A percentile compares a stretch with the other conserved stretches of the same genome.
phyloP scores from a whole-genome alignment of 441 rosid species.

The Corymbia citriodora region DNA sequence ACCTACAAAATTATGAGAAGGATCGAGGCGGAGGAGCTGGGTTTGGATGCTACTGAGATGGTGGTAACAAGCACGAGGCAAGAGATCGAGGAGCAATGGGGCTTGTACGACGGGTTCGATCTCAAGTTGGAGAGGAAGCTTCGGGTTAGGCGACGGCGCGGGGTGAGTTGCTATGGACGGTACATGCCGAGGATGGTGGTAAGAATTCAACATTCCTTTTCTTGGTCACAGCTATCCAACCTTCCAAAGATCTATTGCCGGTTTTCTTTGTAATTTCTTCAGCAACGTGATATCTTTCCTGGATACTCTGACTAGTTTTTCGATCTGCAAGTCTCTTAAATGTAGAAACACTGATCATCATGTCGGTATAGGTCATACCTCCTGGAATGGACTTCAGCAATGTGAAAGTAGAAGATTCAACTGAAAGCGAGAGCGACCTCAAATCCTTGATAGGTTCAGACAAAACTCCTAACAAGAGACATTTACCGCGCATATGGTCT shows the following conservation, averaged over 20 bases:
- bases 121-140: slow-evolving; percentile 64
- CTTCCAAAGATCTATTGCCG: not conserved
- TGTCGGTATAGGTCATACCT: slow-evolving; percentile 55
- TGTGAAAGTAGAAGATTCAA: slow-evolving; percentile 46
- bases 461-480: slow-evolving; percentile 54
- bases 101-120: slow-evolving; percentile 73
- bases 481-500: slow-evolving; percentile 84
- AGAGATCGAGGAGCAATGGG: slow-evolving; percentile 80
- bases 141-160: slow-evolving; percentile 52
- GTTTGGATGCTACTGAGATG: slow-evolving; percentile 66
- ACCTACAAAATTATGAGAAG: slow-evolving; percentile 69
- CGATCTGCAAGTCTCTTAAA: not conserved
- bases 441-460: slow-evolving; percentile 68
- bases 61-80: slow-evolving; percentile 74
- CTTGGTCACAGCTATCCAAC: not conserved
- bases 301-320: not conserved
- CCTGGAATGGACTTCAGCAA: slow-evolving; percentile 84
- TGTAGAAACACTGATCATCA: not conserved
- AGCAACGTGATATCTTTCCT: not conserved
- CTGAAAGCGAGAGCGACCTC: slow-evolving; percentile 52
- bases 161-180: slow-evolving; percentile 66
- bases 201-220: not conserved
- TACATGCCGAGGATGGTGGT: slow-evolving; percentile 77
- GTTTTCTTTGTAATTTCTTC: not conserved
- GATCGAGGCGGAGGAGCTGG: slow-evolving; percentile 58